Evolutionary conservation across 768 basidiomycete species (phyloP).

Genomic region (Suillus subaureus): DNA sequence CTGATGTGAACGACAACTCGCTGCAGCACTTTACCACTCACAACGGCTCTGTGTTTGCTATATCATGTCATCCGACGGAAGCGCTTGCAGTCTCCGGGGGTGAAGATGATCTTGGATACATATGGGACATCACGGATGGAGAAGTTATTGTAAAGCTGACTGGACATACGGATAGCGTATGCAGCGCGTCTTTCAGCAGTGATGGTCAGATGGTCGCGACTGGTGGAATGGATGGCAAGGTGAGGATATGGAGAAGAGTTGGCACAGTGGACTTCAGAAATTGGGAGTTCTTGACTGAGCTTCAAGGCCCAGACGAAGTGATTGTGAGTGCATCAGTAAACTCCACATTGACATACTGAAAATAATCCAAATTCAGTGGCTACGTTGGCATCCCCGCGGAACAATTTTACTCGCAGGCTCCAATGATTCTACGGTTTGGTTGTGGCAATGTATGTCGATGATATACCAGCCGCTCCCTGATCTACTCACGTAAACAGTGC

Average conservation of each 20-base stretch:
- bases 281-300: constrained; percentile 94
- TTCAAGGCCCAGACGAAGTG: constrained; percentile 95
- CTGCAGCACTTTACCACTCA: constrained; percentile 73
- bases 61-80: constrained; percentile 80
- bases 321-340: constrained; percentile 60
- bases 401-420: constrained; percentile 86
- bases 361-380: constrained; percentile 62
- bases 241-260: constrained; percentile 89
- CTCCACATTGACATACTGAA: constrained; percentile 11
- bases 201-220: constrained; percentile 95
- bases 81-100: constrained; percentile 90
- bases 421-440: constrained; percentile 92
- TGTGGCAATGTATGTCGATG: constrained; percentile 86
- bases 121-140: constrained; percentile 88
- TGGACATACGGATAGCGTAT: constrained; percentile 93
- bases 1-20: constrained; percentile 57
- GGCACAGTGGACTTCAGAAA: constrained; percentile 69
- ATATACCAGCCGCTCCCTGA: constrained; percentile 8
- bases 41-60: constrained; percentile 76
- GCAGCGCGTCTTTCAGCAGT: constrained; percentile 71
- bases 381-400: constrained; percentile 97
- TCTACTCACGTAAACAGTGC: constrained; percentile 55
- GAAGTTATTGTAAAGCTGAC: constrained; percentile 81
- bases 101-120: constrained; percentile 92
- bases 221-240: constrained; percentile 97